phyloP scores from a whole-genome alignment of 805 yeast species.

The Hemisphaericaspora nanyangensis region DNA sequence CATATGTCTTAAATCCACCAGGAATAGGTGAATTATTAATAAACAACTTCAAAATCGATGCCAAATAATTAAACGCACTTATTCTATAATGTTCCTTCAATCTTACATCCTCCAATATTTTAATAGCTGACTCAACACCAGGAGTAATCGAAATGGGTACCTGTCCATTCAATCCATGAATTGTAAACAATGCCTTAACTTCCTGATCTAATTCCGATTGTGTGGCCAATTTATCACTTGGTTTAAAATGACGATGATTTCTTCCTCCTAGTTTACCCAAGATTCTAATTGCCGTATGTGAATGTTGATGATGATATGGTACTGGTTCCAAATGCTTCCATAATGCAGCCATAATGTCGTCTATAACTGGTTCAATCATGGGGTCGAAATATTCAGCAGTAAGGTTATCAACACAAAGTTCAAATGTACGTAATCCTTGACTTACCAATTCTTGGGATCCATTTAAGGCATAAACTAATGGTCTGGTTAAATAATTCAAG shows the following conservation, averaged over 20 bases:
- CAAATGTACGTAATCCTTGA: slow-evolving; percentile 93
- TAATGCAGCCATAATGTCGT: slow-evolving; percentile 88
- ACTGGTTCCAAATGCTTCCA: slow-evolving; percentile 90
- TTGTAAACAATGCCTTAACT: slow-evolving; percentile 60
- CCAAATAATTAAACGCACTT: slow-evolving; percentile 73
- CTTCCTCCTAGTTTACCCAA: slow-evolving; percentile 96
- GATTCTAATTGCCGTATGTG: slow-evolving; percentile 90
- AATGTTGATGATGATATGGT: slow-evolving; percentile 91
- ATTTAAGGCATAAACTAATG: slow-evolving; percentile 84
- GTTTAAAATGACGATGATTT: slow-evolving; percentile 78
- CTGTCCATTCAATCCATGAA: slow-evolving; percentile 59
- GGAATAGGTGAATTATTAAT: slow-evolving; percentile 55
- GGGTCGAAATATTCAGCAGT: slow-evolving; percentile 98
- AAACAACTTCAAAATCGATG: slow-evolving; percentile 62
- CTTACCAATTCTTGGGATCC: slow-evolving; percentile 89
- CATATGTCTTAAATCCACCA: slow-evolving; percentile 34
- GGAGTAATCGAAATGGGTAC: slow-evolving; percentile 79
- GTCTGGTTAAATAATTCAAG: slow-evolving; percentile 80
- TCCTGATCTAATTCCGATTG: slow-evolving; percentile 62
- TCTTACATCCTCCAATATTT: slow-evolving; percentile 65
- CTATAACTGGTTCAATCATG: slow-evolving; percentile 91
- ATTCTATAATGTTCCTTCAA: slow-evolving; percentile 63
- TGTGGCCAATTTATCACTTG: slow-evolving; percentile 62
- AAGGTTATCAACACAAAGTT: slow-evolving; percentile 90
- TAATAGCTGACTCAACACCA: slow-evolving; percentile 75